Evolutionary conservation across 768 basidiomycete species (phyloP).

Genomic region (Gelatoporia subvermispora): DNA sequence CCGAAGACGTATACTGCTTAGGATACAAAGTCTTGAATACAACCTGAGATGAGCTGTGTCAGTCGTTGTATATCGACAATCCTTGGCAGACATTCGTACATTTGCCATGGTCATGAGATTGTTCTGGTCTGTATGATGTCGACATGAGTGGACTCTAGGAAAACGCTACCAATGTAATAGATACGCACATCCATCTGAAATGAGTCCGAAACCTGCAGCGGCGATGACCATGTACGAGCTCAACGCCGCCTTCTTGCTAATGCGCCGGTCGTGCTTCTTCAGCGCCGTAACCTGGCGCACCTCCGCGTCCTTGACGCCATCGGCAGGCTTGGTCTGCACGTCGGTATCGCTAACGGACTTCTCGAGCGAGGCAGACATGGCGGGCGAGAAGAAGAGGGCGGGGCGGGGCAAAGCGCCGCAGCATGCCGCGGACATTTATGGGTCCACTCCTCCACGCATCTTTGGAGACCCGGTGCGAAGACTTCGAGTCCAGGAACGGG

Average conservation of each 20-base stretch:
- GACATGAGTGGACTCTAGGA: not conserved
- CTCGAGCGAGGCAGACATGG: not conserved
- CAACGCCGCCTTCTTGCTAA: constrained; percentile 37
- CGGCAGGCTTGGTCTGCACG: not conserved
- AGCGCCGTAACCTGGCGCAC: not conserved
- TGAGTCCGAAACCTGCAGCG: constrained; percentile 60
- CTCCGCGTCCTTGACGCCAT: not conserved
- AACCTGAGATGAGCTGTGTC: constrained; percentile 36
- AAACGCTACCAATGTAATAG: not conserved
- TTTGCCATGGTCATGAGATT: constrained; percentile 69
- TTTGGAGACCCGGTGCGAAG: no score
- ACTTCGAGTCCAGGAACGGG: no score
- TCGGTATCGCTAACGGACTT: not conserved
- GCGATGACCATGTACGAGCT: constrained; percentile 62
- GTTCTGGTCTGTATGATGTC: constrained; percentile 53
- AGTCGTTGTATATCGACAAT: not conserved
- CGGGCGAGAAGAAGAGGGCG: not conserved
- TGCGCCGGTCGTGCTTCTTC: not conserved
- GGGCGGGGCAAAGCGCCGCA: not conserved
- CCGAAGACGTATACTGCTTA: constrained; percentile 49
- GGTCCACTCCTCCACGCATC: not conserved
- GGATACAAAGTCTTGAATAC: constrained; percentile 63
- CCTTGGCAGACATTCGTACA: constrained; percentile 27
- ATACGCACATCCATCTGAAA: constrained; percentile 30
- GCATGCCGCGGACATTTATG: not conserved